Base-by-base conservation (phyloP, 2,329 filamentous ascomycete genomes). In the Colletotrichum acutatum region DNA sequence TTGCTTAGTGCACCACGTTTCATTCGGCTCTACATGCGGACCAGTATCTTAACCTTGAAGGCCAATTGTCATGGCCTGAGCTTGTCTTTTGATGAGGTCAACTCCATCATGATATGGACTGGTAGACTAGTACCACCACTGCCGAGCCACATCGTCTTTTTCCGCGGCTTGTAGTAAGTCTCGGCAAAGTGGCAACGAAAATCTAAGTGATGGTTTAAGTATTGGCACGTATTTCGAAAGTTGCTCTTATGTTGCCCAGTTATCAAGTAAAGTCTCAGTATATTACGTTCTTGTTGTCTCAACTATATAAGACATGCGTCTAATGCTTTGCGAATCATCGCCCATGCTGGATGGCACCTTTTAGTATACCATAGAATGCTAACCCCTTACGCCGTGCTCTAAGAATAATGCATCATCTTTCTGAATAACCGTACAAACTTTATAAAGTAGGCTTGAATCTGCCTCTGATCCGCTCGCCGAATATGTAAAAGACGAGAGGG, bases 401-500 rank as follows among this genome's bases (percentile, higher is more conserved):
- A 11, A 22, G 16, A 24, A 8, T 5, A 28, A 28, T 32, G 11
- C 2, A 11, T 5, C 9, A 12, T 26, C 16, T 19, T 7, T 6
- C 37, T 7, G 11, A 22, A 26, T 56, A 28, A 56, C 19, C 22
- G 7, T 7, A 28, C 1, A 6, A 7, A 12, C 14, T 14, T 7
- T n/a, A 9, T 0, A 22, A 30, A 26, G 56, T 56, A 46, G 57
- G 30, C 22, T 74, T 66, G 16, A 76, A 78, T 67, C 60, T 78
- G 59, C 74, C 75, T 26, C 83, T 78, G 57, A 85, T 79, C 24
- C 75, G 79, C 72, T 81, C 79, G 42, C 84, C 83, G 37, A 81
- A 85, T 1, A 78, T 71, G 71, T 80, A 81, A 37, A 85, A 85
- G 0, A 83, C 24, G 3, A 83, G 60, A 0, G 83, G 83, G 8